Conservation (phyloP, 2,329 filamentous ascomycete species). For the Ambrosiella beaveri region DNA sequence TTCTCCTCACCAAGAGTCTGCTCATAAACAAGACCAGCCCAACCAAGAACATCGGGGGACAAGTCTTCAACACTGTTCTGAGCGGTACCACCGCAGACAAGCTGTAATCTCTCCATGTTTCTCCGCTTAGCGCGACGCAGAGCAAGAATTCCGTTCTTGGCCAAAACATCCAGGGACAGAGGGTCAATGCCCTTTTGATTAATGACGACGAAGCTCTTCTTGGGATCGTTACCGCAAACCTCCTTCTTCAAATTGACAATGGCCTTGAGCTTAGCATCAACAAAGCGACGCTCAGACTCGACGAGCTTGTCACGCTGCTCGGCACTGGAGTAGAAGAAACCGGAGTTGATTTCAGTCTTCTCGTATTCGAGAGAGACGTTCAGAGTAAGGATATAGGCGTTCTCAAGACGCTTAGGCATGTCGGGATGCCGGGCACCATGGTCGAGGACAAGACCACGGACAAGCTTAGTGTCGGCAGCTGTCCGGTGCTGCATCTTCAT, state of each 20-base stretch:
- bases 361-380: constrained; percentile 98
- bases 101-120: constrained; percentile 96
- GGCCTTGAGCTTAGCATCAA: constrained; percentile 91
- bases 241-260: constrained; percentile 97
- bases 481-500: constrained; percentile 99
- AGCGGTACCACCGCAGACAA: constrained; percentile 76
- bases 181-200: constrained; percentile 99
- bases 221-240: constrained; percentile 80
- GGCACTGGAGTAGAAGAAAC: constrained; percentile 95
- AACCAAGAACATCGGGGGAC: constrained; percentile 72
- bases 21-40: constrained; percentile 93
- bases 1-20: constrained; percentile 97
- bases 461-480: constrained; percentile 88
- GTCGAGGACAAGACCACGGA: constrained; percentile 80
- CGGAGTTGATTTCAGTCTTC: constrained; percentile 97
- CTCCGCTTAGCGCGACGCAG: constrained; percentile 88
- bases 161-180: constrained; percentile 81
- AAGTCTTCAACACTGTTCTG: constrained; percentile 97
- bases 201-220: constrained; percentile 93
- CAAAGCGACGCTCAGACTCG: constrained; percentile 87
- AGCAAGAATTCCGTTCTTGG: constrained; percentile 95
- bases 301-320: constrained; percentile 96
- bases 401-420: constrained; percentile 93
- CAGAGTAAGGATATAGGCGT: constrained; percentile 84
- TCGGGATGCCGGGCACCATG: constrained; percentile 94